Evolutionary conservation across 139 green algal genomes (phyloP).

Genomic region (Spirogloea muscicola): DNA sequence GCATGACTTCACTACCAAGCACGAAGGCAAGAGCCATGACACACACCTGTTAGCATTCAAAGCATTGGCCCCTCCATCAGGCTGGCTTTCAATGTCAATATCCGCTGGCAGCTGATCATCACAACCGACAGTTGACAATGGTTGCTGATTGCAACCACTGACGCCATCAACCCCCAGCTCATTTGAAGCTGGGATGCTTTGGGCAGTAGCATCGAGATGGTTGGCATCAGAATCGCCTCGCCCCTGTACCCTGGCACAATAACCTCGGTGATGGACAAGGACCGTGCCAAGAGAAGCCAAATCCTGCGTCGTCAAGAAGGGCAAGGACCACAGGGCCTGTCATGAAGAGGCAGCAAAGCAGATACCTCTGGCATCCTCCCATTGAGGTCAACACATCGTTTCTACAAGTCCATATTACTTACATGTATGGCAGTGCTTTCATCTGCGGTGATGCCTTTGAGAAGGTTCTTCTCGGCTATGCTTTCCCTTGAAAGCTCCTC

Average conservation of each 20-base stretch:
- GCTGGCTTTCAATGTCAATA: constrained; percentile 28
- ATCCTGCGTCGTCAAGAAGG: no score
- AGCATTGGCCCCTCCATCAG: constrained; percentile 32
- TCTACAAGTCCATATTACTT: no score
- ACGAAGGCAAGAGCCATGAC: constrained; percentile 6
- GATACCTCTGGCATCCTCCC: no score
- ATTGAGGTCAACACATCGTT: no score
- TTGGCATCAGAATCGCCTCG: neutral
- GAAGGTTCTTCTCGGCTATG: constrained; percentile 14
- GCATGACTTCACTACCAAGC: neutral
- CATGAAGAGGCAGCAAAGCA: no score
- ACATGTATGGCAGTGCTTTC: constrained; percentile 46
- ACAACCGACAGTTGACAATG: no score
- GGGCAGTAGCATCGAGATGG: neutral
- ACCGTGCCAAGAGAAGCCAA: constrained; percentile 22
- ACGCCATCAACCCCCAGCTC: no score
- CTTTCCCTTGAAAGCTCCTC: neutral
- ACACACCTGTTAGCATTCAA: constrained; percentile 42
- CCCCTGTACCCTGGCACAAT: constrained; percentile 7
- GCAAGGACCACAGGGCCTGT: no score
- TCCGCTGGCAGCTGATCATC: constrained; percentile 3
- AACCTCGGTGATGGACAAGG: constrained; percentile 24
- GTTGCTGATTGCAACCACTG: no score
- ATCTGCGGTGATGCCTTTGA: constrained; percentile 43
- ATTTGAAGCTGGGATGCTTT: no score